These are phyloP conservation scores for Alternaria incomplexa DNA, from an alignment of 2,329 filamentous ascomycete genomes.

Conservation along the genomic window DNA sequence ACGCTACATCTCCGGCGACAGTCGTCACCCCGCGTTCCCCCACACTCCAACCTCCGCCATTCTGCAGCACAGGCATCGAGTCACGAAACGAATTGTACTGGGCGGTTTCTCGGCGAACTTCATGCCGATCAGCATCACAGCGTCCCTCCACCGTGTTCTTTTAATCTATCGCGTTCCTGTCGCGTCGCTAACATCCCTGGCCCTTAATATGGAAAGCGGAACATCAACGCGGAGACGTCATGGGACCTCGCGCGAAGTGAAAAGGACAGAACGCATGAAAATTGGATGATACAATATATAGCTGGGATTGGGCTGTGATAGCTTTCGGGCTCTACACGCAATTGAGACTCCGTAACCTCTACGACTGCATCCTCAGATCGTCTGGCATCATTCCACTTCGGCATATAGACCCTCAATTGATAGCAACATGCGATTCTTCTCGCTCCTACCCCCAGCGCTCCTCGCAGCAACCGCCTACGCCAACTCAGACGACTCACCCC, in stretches of 20 bases:
- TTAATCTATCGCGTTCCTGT: slow-evolving; percentile 25
- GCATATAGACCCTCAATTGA: background rate
- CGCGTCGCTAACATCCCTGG: slow-evolving; percentile 12
- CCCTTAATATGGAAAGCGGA: slow-evolving; percentile 26
- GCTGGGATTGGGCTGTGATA: background rate
- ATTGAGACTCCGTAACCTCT: background rate
- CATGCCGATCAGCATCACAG: background rate
- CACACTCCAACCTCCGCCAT: background rate
- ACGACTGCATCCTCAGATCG: background rate
- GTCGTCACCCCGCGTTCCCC: background rate
- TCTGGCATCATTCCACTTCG: background rate
- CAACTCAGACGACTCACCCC: slow-evolving; percentile 13
- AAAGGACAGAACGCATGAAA: slow-evolving; percentile 24
- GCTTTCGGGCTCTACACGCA: background rate
- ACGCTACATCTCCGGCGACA: background rate
- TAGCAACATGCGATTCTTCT: slow-evolving; percentile 31
- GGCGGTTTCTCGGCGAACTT: background rate
- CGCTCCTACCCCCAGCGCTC: slow-evolving; percentile 29
- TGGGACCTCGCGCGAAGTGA: slow-evolving; percentile 3
- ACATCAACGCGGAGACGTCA: slow-evolving; percentile 10
- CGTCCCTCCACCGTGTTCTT: slow-evolving; percentile 22
- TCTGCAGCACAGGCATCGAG: background rate
- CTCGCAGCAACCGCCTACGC: slow-evolving; percentile 28
- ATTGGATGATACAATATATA: background rate
- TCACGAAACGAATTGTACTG: background rate